Evolutionary conservation across 2,329 filamentous ascomycete species (phyloP).

Genomic region (Graphium sp.): DNA sequence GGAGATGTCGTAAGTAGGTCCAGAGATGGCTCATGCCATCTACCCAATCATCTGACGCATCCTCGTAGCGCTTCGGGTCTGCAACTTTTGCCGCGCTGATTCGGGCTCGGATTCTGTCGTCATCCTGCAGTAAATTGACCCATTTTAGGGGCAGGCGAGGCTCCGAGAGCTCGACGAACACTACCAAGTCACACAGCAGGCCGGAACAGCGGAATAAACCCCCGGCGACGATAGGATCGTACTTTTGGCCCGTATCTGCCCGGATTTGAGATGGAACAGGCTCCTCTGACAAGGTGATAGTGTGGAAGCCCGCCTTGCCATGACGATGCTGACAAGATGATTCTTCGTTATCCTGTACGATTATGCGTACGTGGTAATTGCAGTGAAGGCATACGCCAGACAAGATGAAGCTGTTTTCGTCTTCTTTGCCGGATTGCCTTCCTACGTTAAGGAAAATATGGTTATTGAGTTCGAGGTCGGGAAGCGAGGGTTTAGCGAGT

Average conservation of each 20-base stretch:
- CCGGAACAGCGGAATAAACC: slow-evolving; percentile 6
- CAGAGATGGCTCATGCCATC: slow-evolving; percentile 27
- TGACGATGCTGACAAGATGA: too few relatives aligned
- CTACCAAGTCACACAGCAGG: slow-evolving; percentile 4
- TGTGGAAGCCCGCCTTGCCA: too few relatives aligned
- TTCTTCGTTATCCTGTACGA: too few relatives aligned
- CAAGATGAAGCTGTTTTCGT: too few relatives aligned
- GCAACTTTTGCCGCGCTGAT: slow-evolving; percentile 19
- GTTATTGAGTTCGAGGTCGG: too few relatives aligned
- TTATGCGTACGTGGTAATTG: too few relatives aligned
- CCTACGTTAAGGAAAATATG: slow-evolving; percentile 5
- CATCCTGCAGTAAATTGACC: slow-evolving; percentile 26
- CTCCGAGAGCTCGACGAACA: slow-evolving; percentile 25
- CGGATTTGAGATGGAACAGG: too few relatives aligned
- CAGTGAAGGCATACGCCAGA: slow-evolving; percentile 3
- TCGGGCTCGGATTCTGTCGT: slow-evolving; percentile 21
- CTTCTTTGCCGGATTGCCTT: slow-evolving; percentile 3
- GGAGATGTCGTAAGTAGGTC: slow-evolving; percentile 32
- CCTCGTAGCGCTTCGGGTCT: slow-evolving; percentile 30
- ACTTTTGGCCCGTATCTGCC: too few relatives aligned
- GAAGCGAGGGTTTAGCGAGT: too few relatives aligned
- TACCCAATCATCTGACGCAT: slow-evolving; percentile 21
- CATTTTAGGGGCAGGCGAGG: slow-evolving; percentile 26
- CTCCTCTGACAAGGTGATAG: too few relatives aligned
- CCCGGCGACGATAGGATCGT: slow-evolving; percentile 5